Evolutionary conservation across 345 rosid genomes (phyloP), one percentile per base, ranked within the genome.

Genomic region (Jatropha curcas): DNA sequence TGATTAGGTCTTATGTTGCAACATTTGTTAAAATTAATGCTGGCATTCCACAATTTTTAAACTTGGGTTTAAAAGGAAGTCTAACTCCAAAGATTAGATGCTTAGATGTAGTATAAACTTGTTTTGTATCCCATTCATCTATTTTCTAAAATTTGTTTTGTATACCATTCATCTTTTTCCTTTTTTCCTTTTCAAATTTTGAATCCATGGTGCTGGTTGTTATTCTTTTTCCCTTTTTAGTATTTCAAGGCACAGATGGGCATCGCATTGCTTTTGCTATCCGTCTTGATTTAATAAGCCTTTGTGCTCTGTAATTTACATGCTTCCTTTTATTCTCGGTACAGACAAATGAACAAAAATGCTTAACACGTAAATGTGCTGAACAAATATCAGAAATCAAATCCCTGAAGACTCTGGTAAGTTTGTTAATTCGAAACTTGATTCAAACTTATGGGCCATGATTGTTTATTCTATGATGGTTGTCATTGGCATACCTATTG

Each of bases 331-430:
- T 55, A 57, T 60, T 85, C 79, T 61, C 81, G 71, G 72, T 62
- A 75, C 81, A 94, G 98, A 84, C 80, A 73, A 86, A 82, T 76
- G 91, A 90, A 81, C 88, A 88, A 74, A 87, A 81, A 79, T 55
- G 70, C 76, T 77, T 92, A 76, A 73, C 80, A 65, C 80, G 83
- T n/a, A 84, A 79, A 73, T 94, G 95, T 82, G 82, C 87, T 66
- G 82, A 84, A 73, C 93, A 90, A 74, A 77, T 78, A 81, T 83
- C n/a, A 31, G 87, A 92, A 79, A 89, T 94, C 74, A 90, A 87
- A 80, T 83, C 84, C 67, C 86, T 94, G 65, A 80, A 86, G 78
- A 56, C 74, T 74, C 72, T 77, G 81, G 98, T 92, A 78, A 81
- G 93, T 77, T 67, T 61, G 53, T 60, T 61, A 41, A 6, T 61